A percentile compares a stretch with the other conserved stretches of the same genome.
Evolutionary conservation across 2,329 filamentous ascomycete genomes (phyloP).

Genomic region (Botrytis paeoniae): DNA sequence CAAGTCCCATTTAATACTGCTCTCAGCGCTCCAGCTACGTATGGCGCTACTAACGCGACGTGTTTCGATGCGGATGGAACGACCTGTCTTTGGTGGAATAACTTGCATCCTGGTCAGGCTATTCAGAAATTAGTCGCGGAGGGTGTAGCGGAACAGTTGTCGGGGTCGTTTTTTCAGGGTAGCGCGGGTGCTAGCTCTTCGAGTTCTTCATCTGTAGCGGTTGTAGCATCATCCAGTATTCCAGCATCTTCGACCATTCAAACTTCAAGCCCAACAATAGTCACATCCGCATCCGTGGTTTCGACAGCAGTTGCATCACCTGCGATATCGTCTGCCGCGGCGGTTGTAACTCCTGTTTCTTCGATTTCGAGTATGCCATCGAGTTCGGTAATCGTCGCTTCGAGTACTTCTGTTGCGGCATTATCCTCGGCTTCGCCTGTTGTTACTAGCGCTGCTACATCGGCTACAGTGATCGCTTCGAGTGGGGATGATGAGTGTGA

Average conservation of each 20-base stretch:
- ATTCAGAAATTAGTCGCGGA: conserved; percentile 25
- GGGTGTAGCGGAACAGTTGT: conserved; percentile 13
- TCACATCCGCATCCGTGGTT: too few relatives aligned
- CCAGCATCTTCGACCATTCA: neutral
- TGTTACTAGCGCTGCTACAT: too few relatives aligned
- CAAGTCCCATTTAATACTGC: neutral
- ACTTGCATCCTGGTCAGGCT: conserved; percentile 27
- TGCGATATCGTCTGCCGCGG: neutral
- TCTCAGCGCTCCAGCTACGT: conserved; percentile 6
- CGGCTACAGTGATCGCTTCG: neutral
- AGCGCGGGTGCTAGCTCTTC: neutral
- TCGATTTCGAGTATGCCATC: fast-evolving
- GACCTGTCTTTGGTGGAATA: conserved; percentile 28
- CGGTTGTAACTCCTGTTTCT: neutral
- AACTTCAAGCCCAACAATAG: neutral
- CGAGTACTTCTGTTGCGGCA: too few relatives aligned
- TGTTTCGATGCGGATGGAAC: conserved; percentile 27
- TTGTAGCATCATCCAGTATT: neutral
- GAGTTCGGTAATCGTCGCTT: neutral
- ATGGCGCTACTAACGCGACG: conserved; percentile 25
- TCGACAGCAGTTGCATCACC: too few relatives aligned
- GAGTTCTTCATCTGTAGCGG: neutral
- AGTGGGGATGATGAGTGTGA: neutral
- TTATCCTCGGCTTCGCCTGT: too few relatives aligned
- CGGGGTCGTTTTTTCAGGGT: neutral